Base-by-base conservation (phyloP, 2,329 filamentous ascomycete species). In the Aspergillus piperis region DNA sequence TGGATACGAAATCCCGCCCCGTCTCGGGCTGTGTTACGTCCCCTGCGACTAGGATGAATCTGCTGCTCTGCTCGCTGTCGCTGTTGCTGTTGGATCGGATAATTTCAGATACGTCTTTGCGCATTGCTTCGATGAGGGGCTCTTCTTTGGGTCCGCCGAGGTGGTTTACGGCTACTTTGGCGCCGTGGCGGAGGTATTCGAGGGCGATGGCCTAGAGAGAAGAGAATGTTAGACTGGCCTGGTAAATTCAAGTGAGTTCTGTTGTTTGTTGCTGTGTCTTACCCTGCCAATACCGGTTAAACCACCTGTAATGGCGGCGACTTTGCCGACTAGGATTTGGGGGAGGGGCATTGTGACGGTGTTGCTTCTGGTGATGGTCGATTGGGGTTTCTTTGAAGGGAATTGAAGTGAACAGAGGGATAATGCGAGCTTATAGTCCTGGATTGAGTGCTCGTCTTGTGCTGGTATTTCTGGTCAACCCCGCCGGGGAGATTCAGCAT, bases 291-390 rank as follows among this genome's bases (percentile, higher is more conserved):
- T 96, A 58, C 92, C 92, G 1, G 91, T 96, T 3, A 89, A 89
- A 59, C 90, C 92, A 65, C 92, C 92, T 0, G 92, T 96, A 70
- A 96, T 92, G 73, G 92, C 90, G 76, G 91, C 91, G 11, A 88
- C 89, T 77, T 96, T 96, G 75, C 85, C 86, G 57, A 79, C 73
- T 59, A 96, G 86, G 67, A 95, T 83, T 66, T 72, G 71, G 63
- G 74, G 52, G 39, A 62, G 57, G 11, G 60, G 11, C 62, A 63
- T 63, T 32, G 11, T 27, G n/a, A 6, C 39, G 38, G 13, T 32
- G 17, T 23, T 54, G 27, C 3, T 53, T 23, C 4, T 8, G 50
- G 13, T 19, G 21, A 19, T 36, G 39, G 17, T 17, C 15, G 13
- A 13, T 23, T 7, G 42, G 42, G 11, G 17, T 0, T 8, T 42